Percentiles rank a stretch among this genome's conserved stretches.
Evolutionary conservation across 257 asterid genomes (phyloP).

Genomic region (Galeopsis tetrahit): DNA sequence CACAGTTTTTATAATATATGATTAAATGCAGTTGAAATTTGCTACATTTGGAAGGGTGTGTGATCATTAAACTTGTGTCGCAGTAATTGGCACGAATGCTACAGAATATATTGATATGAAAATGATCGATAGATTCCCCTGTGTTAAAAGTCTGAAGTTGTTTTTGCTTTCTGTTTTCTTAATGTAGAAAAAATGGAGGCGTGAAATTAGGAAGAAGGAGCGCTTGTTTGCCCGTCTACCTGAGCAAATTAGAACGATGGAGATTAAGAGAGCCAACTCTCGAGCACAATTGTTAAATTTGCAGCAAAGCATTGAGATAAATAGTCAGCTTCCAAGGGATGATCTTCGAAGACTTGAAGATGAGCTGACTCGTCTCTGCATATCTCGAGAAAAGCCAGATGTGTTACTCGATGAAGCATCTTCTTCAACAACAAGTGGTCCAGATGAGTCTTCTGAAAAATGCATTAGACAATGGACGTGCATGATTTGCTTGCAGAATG

Average conservation of each 20-base stretch:
- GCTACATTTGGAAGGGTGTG: background rate
- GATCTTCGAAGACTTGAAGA: constrained; percentile 34
- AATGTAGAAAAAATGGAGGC: constrained; percentile 35
- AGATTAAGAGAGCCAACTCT: constrained; percentile 24
- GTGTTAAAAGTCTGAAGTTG: background rate
- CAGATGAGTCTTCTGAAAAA: background rate
- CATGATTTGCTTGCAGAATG: constrained; percentile 35
- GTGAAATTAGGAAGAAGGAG: constrained; percentile 32
- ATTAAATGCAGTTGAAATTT: too few relatives aligned
- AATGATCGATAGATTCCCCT: background rate
- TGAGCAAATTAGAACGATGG: constrained; percentile 31
- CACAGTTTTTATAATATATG: background rate
- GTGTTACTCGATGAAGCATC: constrained; percentile 18
- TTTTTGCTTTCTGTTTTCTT: constrained; percentile 2
- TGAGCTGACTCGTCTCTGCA: constrained; percentile 33
- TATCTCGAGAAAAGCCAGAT: constrained; percentile 21
- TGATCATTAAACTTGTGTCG: background rate
- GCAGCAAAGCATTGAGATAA: constrained; percentile 34
- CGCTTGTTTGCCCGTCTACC: constrained; percentile 15
- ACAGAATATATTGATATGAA: background rate
- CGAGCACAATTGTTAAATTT: constrained; percentile 17
- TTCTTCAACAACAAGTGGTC: constrained; percentile 8
- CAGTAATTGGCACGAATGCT: background rate
- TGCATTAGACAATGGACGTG: constrained; percentile 27
- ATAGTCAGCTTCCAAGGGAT: constrained; percentile 24